Base-by-base conservation (phyloP, 805 yeast genomes). In the Saturnispora quitensis region DNA sequence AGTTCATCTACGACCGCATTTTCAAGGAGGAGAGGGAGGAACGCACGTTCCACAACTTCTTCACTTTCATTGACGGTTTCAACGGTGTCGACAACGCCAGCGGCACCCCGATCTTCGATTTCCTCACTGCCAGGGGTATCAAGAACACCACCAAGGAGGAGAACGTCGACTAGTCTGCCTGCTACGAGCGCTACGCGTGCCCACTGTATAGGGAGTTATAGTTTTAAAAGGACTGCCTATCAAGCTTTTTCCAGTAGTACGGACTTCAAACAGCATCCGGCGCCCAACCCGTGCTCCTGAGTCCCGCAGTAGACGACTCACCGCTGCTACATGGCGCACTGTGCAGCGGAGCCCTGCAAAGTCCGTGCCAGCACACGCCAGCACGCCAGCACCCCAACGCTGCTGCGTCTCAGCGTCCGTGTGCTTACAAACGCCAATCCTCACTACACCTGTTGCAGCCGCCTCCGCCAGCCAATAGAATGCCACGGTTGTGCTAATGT, bases 21-120 rank as follows among this genome's bases (percentile, higher is more conserved):
- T 91, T 91, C 63, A 81, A 78, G 43, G 97, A 90, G 68, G 99
- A 93, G 67, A 84, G 80, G 44, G 80, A 80, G 61, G 97, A 89
- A 61, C 88, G 89, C 62, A 85, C 84, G 4, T 90, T 87, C 70
- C 83, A 89, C 57, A 95, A 96, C 0, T 91, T 93, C 64, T 93
- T 87, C 68, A 86, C 86, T 44, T 91, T 87, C 65, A 84, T 93
- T 58, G 99, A 91, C 68, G 81, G 85, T 38, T 89, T 84, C 65
- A 77, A 78, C 38, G 78, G 78, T 28, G 76, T 78, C 27, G 77
- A 77, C 42, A 65, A 64, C 35, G 58, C 55, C 9, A 61, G 53
- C 31, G 87, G 82, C 20, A 81, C 80, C 43, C 79, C 79, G 34
- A 76, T 80, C 17, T 80, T 82, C 59, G 82, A 80, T 60, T 84